Evolutionary conservation across 768 basidiomycete species (phyloP).

Genomic region (Boletus pseudo-olivaceus): DNA sequence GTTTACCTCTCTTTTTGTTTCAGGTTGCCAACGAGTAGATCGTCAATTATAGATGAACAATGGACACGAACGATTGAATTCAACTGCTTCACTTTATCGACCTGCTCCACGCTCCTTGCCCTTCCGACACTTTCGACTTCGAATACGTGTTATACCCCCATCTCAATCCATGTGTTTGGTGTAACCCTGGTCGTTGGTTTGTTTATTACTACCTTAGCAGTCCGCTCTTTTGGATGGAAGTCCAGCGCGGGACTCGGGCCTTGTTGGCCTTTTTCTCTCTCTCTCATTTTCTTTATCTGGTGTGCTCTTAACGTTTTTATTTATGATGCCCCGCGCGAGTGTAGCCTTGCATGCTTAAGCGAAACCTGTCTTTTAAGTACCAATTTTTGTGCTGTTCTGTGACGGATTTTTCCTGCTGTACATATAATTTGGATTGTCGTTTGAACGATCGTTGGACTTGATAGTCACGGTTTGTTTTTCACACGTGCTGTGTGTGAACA

Average conservation of each 20-base stretch:
- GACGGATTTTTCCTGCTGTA: no score
- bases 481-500: no score
- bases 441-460: no score
- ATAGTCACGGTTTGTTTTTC: no score
- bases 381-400: no score
- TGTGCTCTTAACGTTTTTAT: neutral
- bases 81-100: neutral
- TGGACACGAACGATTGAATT: neutral
- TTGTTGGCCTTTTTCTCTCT: neutral
- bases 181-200: slow-evolving; percentile 3
- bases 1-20: neutral
- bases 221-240: neutral
- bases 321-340: no score
- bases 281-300: neutral
- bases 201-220: neutral
- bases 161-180: neutral
- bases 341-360: no score
- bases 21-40: slow-evolving; percentile 21
- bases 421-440: no score
- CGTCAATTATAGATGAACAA: neutral
- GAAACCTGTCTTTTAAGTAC: no score
- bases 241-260: neutral
- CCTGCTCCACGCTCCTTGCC: neutral
- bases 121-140: neutral
- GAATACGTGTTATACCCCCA: slow-evolving; percentile 2